phyloP scores from a whole-genome alignment of 805 yeast species.

The Vanderwaltozyma verrucispora region DNA sequence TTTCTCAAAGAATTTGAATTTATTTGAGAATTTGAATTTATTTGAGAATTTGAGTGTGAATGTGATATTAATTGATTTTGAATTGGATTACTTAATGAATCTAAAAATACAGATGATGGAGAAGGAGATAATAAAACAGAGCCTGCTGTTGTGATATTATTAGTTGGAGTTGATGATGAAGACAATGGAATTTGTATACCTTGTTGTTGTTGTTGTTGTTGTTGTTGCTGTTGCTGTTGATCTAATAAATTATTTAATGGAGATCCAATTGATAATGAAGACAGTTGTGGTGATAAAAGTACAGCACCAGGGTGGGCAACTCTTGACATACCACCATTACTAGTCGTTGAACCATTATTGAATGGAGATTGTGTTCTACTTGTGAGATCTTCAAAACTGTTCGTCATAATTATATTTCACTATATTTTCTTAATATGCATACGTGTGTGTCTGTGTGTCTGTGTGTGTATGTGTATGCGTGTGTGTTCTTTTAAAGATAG shows the following conservation, averaged over 20 bases:
- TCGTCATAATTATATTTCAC: slow-evolving; percentile 7
- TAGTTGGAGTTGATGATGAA: not conserved
- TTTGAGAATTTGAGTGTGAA: not conserved
- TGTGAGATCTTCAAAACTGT: slow-evolving; percentile 16
- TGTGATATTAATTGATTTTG: not conserved
- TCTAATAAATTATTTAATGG: slow-evolving; percentile 5
- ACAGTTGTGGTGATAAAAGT: slow-evolving; percentile 24
- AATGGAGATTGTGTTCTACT: slow-evolving; percentile 23
- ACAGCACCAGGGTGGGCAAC: slow-evolving; percentile 36
- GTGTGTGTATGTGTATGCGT: too few relatives aligned
- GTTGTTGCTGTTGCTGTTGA: slow-evolving; percentile 5
- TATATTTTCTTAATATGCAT: too few relatives aligned
- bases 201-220: slow-evolving; percentile 2
- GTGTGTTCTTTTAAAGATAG: too few relatives aligned
- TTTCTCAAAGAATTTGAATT: not conserved
- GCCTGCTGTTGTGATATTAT: slow-evolving; percentile 22
- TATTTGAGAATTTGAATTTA: not conserved
- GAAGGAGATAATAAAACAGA: slow-evolving; percentile 18
- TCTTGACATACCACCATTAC: slow-evolving; percentile 13
- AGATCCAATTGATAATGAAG: not conserved
- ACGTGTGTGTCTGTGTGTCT: too few relatives aligned
- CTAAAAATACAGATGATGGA: not conserved
- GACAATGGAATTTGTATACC: not conserved
- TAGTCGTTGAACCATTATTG: too few relatives aligned
- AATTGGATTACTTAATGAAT: not conserved